phyloP scores from a whole-genome alignment of 192 early-diverging fungal species.

The Podila horticola region DNA sequence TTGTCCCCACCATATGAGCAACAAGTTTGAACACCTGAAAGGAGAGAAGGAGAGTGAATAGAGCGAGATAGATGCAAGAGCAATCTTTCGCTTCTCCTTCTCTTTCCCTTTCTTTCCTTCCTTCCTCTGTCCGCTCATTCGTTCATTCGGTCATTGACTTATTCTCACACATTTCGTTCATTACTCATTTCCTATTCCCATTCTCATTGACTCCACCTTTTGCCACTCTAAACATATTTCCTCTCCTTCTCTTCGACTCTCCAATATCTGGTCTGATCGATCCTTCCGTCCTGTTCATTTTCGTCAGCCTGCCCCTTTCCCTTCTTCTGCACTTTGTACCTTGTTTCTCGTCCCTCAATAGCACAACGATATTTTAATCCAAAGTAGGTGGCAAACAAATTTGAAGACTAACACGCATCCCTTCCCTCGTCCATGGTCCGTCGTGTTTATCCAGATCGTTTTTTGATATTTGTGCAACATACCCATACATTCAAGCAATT shows the following conservation, averaged over 20 bases:
- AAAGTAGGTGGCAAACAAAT: too few species aligned
- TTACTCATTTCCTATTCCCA: background rate
- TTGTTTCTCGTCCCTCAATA: background rate
- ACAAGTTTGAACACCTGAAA: too few species aligned
- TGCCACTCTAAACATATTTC: background rate
- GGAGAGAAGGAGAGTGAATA: too few species aligned
- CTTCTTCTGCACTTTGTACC: background rate
- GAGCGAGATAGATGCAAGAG: too few species aligned
- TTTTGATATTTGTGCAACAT: too few species aligned
- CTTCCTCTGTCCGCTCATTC: background rate
- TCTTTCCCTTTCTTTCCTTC: background rate
- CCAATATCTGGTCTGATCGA: background rate
- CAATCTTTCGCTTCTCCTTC: background rate
- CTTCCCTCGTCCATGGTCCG: too few species aligned
- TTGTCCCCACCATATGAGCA: too few species aligned
- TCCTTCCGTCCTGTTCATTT: conserved; percentile 7
- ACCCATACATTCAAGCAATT: too few species aligned
- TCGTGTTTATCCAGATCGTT: too few species aligned
- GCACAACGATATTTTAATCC: too few species aligned
- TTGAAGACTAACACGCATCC: too few species aligned
- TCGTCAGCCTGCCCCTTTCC: background rate
- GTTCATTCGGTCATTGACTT: background rate
- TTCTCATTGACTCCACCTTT: background rate
- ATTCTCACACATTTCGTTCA: background rate
- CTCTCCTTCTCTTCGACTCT: background rate